A percentile compares a stretch with the other conserved stretches of the same genome.
These are phyloP conservation scores for Vaccinium myrtillus DNA, from an alignment of 148 eudicot genomes.

Conservation along the genomic window DNA sequence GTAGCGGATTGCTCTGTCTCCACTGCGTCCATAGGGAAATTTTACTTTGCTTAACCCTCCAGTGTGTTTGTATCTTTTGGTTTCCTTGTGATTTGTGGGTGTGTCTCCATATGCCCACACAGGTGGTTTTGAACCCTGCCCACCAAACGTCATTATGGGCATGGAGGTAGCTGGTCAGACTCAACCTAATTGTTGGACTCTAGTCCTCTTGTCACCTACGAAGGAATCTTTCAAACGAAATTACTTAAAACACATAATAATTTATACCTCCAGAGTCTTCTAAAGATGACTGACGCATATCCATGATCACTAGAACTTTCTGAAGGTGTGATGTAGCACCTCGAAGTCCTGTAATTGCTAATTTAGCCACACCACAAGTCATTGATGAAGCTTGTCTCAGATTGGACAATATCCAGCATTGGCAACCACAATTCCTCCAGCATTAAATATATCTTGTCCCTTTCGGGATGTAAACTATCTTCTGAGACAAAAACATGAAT, in stretches of 20 bases:
- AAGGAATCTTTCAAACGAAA: not conserved
- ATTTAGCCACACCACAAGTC: not conserved
- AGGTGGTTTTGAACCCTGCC: not conserved
- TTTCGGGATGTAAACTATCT: conserved; percentile 33
- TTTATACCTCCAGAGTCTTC: not conserved
- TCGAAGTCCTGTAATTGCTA: not conserved
- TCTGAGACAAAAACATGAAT: conserved; percentile 35
- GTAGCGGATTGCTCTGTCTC: not conserved
- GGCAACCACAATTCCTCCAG: conserved; percentile 32
- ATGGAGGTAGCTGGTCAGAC: not conserved
- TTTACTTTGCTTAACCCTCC: not conserved
- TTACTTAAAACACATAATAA: not conserved
- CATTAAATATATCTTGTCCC: conserved; percentile 24
- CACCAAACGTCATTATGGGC: not conserved
- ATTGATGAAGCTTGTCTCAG: conserved; percentile 15
- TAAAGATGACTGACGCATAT: not conserved
- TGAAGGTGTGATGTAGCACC: conserved; percentile 6
- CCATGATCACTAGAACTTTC: not conserved
- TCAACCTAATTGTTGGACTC: not conserved
- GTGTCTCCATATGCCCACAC: not conserved
- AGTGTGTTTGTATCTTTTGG: not conserved
- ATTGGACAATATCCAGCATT: conserved; percentile 26
- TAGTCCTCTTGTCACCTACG: not conserved
- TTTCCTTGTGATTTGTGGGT: not conserved
- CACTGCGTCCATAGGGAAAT: not conserved